These are phyloP conservation scores for Aspergillus sp. DNA, from an alignment of 2,329 filamentous ascomycete species.

Conservation along the genomic window DNA sequence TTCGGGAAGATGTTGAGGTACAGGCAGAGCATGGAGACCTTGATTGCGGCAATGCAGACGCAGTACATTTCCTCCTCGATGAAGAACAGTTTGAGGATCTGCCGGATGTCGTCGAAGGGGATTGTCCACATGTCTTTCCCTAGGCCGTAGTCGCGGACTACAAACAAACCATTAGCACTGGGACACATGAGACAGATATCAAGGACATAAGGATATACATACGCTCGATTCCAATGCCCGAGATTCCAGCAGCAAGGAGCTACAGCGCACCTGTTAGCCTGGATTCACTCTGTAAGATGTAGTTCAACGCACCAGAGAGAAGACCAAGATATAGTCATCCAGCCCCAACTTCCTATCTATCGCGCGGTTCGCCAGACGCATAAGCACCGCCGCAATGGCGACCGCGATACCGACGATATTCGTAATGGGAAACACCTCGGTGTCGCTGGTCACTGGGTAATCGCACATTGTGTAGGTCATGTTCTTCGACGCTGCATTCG, in stretches of 20 bases:
- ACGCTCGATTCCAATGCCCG: constrained; percentile 1
- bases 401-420: background rate
- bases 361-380: background rate
- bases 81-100: constrained; percentile 6
- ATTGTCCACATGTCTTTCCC: constrained; percentile 6
- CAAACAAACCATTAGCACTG: background rate
- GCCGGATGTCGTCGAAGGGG: constrained; percentile 2
- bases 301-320: background rate
- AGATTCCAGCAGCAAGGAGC: background rate
- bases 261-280: background rate
- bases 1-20: constrained; percentile 7
- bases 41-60: constrained; percentile 1
- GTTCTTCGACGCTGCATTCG: background rate
- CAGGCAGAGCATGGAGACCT: constrained; percentile 1
- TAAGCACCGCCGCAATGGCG: background rate
- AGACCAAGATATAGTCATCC: constrained; percentile 2
- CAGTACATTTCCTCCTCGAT: constrained; percentile 5
- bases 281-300: no score
- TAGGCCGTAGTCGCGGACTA: constrained; percentile 3
- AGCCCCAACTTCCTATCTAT: background rate
- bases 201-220: background rate
- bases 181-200: no score
- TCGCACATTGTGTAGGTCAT: background rate
- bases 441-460: background rate
- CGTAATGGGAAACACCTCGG: background rate